Evolutionary conservation across 176 grass and related monocot genomes (phyloP).

Genomic region (Oryza australiensis): DNA sequence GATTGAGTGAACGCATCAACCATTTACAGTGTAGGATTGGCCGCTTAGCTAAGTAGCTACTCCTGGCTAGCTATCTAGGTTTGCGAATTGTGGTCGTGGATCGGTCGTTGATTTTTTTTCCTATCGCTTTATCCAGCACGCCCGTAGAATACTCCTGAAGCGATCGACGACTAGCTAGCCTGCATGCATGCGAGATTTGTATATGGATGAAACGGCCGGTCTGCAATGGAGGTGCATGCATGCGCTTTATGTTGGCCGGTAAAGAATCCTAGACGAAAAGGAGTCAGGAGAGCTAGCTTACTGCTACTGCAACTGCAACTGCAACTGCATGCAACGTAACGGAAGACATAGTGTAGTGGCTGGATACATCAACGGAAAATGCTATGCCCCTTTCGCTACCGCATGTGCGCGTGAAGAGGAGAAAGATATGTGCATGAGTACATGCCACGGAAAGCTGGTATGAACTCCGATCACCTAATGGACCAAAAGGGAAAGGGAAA

Average conservation of each 20-base stretch:
- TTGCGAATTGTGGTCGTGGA: background rate
- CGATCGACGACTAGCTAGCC: background rate
- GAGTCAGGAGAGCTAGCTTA: background rate
- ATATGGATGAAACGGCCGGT: background rate
- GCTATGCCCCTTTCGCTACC: background rate
- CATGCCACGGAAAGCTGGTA: slow-evolving; percentile 42
- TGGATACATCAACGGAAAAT: slow-evolving; percentile 10
- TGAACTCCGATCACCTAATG: slow-evolving; percentile 30
- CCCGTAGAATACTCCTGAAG: background rate
- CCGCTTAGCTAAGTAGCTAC: too few species aligned
- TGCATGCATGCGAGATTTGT: background rate
- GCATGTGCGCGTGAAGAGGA: background rate
- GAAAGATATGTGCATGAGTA: slow-evolving; percentile 21
- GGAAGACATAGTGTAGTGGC: slow-evolving; percentile 16
- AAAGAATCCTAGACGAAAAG: background rate
- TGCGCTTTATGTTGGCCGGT: slow-evolving; percentile 26
- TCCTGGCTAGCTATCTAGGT: background rate
- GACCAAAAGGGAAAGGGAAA: background rate
- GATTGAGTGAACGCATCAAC: slow-evolving; percentile 20
- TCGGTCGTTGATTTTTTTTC: background rate
- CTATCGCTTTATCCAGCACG: background rate
- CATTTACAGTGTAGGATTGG: slow-evolving; percentile 23
- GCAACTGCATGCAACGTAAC: background rate
- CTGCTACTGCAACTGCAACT: too few species aligned
- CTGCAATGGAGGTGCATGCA: background rate